Evolutionary conservation across 2,329 filamentous ascomycete genomes (phyloP), one percentile per base, ranked within the genome.

Genomic region (Davidsoniella australis): DNA sequence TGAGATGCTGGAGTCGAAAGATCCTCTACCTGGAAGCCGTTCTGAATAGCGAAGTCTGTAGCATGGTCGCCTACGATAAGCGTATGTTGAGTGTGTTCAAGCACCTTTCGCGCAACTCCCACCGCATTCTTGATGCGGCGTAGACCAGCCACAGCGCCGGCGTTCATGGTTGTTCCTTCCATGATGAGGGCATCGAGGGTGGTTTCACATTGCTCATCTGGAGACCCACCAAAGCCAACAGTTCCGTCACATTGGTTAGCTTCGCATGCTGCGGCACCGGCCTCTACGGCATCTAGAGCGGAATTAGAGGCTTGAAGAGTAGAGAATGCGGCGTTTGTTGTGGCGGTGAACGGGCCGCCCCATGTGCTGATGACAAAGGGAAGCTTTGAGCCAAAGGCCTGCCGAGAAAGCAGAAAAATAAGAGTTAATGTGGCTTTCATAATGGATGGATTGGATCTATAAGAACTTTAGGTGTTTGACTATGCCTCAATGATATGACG

Each of bases 121-220:
- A 73, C 63, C 40, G 71, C 72, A 53, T 71, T 61, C 38, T 60
- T 63, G 17, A 75, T 59, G 37, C 71, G 64, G 4, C 71, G 66
- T 17, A 76, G 60, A 0, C 63, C 68, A 0, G 70, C 72, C 4
- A 76, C 72, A 4, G 71, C 70, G 40, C 72, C 72, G 0, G 66
- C 64, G 14, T 73, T 71, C 61, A 76, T 65, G n/a, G 64, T 70
- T 0, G 59, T 60, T 24, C 72, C 72, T 57, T 76, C 72, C 67
- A 75, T 75, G 58, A 76, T 66, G 63, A 76, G 65, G n/a, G 72
- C 72, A 59, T 76, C 72, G 12, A 76, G 69, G 0, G 72, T 75
- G 2, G 72, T 75, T 61, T 75, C 72, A 60, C 72, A 76, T 29
- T 61, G 58, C 57, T 76, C 72, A 54, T 73, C 71, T 0, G 72